A percentile compares a stretch with the other conserved stretches of the same genome.
Conservation (phyloP, 139 green algal genomes). For the Haematococcus lacustris region DNA sequence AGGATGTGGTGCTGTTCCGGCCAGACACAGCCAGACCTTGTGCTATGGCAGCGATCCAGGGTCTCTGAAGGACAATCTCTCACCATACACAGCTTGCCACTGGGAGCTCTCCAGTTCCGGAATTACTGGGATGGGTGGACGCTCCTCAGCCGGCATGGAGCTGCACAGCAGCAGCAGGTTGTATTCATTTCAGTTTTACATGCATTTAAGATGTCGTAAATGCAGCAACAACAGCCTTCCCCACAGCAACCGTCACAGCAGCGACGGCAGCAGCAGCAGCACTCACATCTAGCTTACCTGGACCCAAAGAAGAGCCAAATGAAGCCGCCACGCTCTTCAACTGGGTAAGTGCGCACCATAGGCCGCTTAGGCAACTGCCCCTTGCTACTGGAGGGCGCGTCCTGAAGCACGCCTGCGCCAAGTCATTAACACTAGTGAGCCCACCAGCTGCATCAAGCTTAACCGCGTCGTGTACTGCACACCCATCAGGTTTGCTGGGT, state of each 20-base stretch:
- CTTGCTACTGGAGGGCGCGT: constrained; percentile 25
- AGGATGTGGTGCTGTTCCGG: too few relatives aligned
- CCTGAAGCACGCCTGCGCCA: constrained; percentile 37
- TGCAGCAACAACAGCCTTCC: not conserved
- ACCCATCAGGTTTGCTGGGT: not conserved
- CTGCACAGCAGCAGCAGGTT: not conserved
- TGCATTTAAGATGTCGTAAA: not conserved
- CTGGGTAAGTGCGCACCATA: constrained; percentile 51
- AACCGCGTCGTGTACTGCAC: not conserved
- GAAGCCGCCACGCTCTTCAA: constrained; percentile 69
- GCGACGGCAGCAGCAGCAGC: not conserved
- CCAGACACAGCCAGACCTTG: too few relatives aligned
- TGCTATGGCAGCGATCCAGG: not conserved
- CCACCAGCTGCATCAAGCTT: not conserved
- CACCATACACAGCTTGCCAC: constrained; percentile 67
- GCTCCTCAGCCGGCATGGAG: constrained; percentile 55
- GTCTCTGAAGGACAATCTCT: constrained; percentile 14
- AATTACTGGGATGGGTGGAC: constrained; percentile 63
- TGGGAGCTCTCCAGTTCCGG: constrained; percentile 66
- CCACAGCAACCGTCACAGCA: too few relatives aligned
- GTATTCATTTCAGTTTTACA: too few relatives aligned
- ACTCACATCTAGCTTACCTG: constrained; percentile 7
- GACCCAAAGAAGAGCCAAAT: constrained; percentile 78
- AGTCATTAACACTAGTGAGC: not conserved
- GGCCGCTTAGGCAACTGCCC: constrained; percentile 48